Evolutionary conservation across 306 rosid genomes (phyloP).

Genomic region (Aeschynomene evenia): DNA sequence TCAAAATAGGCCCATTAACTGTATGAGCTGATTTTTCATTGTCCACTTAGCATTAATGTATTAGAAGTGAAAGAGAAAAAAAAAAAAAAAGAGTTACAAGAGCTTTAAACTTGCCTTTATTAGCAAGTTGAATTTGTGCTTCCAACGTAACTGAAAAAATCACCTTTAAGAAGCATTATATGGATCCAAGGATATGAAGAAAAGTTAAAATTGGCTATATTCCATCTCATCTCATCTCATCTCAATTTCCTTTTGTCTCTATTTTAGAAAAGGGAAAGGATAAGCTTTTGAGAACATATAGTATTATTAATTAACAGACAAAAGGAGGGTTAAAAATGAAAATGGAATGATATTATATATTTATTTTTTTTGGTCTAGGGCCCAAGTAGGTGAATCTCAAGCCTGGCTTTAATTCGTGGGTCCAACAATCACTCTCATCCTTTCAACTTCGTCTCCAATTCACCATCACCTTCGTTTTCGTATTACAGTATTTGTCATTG

Average conservation of each 20-base stretch:
- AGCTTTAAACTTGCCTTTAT: constrained; percentile 11
- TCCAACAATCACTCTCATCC: constrained; percentile 41
- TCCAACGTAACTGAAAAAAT: constrained; percentile 35
- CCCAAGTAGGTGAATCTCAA: constrained; percentile 38
- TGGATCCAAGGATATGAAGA: constrained; percentile 14
- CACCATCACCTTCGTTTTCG: constrained; percentile 25
- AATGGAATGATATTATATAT: neutral
- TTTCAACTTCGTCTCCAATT: constrained; percentile 26
- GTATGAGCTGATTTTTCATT: no score
- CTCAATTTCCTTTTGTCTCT: constrained; percentile 1
- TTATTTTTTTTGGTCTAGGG: no score
- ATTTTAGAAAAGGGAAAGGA: constrained; percentile 24
- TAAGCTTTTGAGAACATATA: constrained; percentile 27
- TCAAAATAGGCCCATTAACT: no score
- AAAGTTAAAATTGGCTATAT: constrained; percentile 26
- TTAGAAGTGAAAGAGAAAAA: constrained; percentile 10
- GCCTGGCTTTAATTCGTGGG: constrained; percentile 41
- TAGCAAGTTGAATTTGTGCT: constrained; percentile 31
- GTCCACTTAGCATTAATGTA: no score
- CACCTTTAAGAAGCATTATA: constrained; percentile 6
- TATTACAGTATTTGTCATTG: constrained; percentile 18
- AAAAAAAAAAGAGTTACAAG: neutral
- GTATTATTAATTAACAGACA: neutral
- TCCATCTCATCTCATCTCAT: no score
- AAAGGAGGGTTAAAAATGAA: constrained; percentile 21